These are phyloP conservation scores for Vitis rupestris DNA, from an alignment of 164 flowering plant species.

Conservation along the genomic window DNA sequence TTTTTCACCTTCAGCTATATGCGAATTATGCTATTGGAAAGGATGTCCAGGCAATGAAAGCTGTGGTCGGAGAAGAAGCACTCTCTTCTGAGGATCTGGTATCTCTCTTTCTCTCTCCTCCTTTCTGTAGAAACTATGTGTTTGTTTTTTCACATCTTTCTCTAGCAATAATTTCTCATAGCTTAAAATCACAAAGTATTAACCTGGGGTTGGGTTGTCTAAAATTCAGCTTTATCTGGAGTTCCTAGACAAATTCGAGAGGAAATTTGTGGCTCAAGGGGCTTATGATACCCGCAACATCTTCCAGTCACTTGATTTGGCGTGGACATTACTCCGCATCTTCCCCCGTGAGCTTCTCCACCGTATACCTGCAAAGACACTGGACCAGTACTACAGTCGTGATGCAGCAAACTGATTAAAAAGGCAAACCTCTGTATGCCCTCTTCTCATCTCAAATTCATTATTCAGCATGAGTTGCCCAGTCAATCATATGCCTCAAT, in stretches of 20 bases:
- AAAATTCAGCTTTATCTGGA: slow-evolving; percentile 80
- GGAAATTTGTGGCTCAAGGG: slow-evolving; percentile 91
- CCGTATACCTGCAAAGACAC: slow-evolving; percentile 96
- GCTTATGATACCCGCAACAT: slow-evolving; percentile 95
- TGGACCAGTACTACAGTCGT: slow-evolving; percentile 77
- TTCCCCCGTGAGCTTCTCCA: slow-evolving; percentile 98
- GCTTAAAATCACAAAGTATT: too few species aligned
- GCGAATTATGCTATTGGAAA: slow-evolving; percentile 99
- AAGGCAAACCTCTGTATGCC: neutral
- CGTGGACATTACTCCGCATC: slow-evolving; percentile 95
- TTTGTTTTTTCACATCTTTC: too few species aligned
- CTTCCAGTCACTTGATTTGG: slow-evolving; percentile 95
- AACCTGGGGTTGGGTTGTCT: too few species aligned
- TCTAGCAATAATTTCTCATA: too few species aligned
- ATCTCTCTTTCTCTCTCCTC: slow-evolving; percentile 10
- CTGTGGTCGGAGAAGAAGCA: slow-evolving; percentile 99
- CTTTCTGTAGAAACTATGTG: too few species aligned
- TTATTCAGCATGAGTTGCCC: slow-evolving; percentile 1
- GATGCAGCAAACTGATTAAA: slow-evolving; percentile 48
- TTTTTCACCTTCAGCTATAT: slow-evolving; percentile 54
- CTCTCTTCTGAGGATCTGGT: slow-evolving; percentile 99
- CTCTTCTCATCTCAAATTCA: neutral
- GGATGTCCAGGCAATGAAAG: slow-evolving; percentile 99
- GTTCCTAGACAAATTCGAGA: slow-evolving; percentile 93
- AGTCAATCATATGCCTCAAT: neutral